Evolutionary conservation across 106 monocot species (phyloP).

Genomic region (Narthecium ossifragum): DNA sequence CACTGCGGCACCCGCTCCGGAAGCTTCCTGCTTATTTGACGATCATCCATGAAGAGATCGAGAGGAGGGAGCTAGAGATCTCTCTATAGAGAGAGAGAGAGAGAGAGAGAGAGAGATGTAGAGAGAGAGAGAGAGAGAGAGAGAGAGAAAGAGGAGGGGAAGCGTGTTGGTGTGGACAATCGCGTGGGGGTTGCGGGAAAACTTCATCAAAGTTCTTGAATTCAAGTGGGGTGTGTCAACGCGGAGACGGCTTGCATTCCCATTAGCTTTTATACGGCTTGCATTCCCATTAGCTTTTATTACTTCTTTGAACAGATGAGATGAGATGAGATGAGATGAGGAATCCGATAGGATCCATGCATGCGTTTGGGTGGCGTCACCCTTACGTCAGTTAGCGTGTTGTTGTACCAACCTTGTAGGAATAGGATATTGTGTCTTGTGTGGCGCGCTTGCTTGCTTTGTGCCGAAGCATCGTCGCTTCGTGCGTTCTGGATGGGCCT

Average conservation of each 20-base stretch:
- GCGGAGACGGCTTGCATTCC: slow-evolving; percentile 53
- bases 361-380: slow-evolving; percentile 16
- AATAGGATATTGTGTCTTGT: too few species aligned
- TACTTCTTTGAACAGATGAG: neutral
- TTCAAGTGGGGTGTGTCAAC: slow-evolving; percentile 26
- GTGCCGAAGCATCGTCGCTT: too few species aligned
- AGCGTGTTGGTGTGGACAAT: neutral
- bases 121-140: slow-evolving; percentile 2
- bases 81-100: neutral
- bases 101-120: neutral
- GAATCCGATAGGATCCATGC: slow-evolving; percentile 1
- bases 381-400: slow-evolving; percentile 8
- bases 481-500: too few species aligned
- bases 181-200: neutral
- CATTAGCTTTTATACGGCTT: too few species aligned
- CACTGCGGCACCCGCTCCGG: slow-evolving; percentile 61
- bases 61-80: slow-evolving; percentile 12
- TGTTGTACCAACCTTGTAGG: too few species aligned
- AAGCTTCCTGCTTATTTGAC: neutral
- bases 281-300: slow-evolving; percentile 10
- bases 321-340: too few species aligned
- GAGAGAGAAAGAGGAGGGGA: slow-evolving; percentile 1
- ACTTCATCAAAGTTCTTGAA: too few species aligned
- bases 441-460: too few species aligned
- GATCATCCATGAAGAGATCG: slow-evolving; percentile 6